Conservation (phyloP, 169 alveolate species). For the Eimeria maxima region DNA sequence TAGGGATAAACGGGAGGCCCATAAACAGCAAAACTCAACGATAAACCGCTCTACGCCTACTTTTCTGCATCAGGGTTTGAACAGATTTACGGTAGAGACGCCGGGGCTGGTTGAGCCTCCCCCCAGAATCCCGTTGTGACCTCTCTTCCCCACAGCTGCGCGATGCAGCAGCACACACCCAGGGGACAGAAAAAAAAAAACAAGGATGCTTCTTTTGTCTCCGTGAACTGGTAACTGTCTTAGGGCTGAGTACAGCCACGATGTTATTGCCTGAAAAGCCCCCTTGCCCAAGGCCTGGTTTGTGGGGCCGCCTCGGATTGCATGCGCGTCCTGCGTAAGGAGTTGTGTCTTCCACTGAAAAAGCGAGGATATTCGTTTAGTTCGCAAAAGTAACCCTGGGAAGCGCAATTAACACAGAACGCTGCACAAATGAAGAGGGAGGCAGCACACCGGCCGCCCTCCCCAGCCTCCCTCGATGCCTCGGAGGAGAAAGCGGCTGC, state of each 20-base stretch:
- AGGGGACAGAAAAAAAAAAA: not conserved
- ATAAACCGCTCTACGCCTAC: not conserved
- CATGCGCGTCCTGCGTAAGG: not conserved
- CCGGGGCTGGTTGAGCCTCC: not conserved
- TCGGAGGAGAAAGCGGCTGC: not conserved
- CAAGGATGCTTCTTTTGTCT: not conserved
- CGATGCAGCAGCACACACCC: not conserved
- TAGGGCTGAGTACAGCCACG: not conserved
- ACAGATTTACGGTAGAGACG: not conserved
- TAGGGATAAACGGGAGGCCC: not conserved
- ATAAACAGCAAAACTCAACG: not conserved
- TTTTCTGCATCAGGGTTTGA: not conserved
- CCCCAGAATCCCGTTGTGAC: not conserved
- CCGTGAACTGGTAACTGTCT: not conserved
- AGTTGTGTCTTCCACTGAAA: not conserved
- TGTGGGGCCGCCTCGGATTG: slow-evolving; percentile 43
- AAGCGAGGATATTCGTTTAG: not conserved
- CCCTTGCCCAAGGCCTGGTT: not conserved
- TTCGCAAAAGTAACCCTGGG: not conserved
- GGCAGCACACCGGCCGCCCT: not conserved
- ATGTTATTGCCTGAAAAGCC: not conserved
- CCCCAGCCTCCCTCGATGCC: not conserved
- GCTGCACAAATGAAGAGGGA: not conserved
- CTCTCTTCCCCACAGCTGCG: slow-evolving; percentile 6
- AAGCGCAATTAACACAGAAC: not conserved